Evolutionary conservation across 768 basidiomycete species (phyloP).

Genomic region (Leccinum rimulosum): DNA sequence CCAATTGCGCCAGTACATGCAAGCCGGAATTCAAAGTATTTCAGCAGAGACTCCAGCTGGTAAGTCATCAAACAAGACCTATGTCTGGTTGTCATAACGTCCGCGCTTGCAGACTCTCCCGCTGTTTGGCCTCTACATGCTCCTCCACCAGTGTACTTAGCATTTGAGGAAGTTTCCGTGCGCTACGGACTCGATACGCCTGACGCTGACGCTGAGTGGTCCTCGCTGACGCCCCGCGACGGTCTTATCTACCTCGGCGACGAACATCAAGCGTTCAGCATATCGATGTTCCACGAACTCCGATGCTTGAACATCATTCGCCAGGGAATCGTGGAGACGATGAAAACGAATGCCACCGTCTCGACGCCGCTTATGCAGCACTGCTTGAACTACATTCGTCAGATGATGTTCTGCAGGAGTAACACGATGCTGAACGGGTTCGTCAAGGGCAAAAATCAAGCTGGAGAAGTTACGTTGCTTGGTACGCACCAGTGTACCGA

Average conservation of each 20-base stretch:
- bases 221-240: background rate
- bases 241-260: slow-evolving; percentile 3
- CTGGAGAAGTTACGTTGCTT: background rate
- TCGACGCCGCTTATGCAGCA: background rate
- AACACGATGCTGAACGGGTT: slow-evolving; percentile 4
- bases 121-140: background rate
- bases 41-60: background rate
- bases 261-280: background rate
- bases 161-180: background rate
- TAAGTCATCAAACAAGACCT: background rate
- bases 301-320: slow-evolving; percentile 4
- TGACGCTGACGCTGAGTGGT: background rate
- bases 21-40: background rate
- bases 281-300: slow-evolving; percentile 7
- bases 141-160: background rate
- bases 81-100: background rate
- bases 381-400: slow-evolving; percentile 7
- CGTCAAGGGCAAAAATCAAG: background rate
- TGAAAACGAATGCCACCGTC: background rate
- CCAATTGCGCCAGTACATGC: background rate
- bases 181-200: background rate
- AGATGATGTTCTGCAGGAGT: slow-evolving; percentile 5
- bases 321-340: background rate
- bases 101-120: background rate
- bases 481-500: slow-evolving; percentile 1